phyloP scores from a whole-genome alignment of 805 yeast species.

The Candida koratica region DNA sequence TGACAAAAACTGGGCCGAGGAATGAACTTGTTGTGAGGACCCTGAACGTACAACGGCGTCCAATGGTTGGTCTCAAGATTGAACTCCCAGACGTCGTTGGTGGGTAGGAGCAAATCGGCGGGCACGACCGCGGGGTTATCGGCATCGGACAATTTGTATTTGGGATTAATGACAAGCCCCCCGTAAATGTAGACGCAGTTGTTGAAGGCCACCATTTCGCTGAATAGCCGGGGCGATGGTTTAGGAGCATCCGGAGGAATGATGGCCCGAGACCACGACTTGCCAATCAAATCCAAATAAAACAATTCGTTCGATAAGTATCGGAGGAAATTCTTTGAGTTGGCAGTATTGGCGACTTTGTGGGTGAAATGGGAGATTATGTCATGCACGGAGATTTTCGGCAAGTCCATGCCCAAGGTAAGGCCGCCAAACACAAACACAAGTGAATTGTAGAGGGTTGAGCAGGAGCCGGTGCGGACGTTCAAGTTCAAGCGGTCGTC shows the following conservation, averaged over 20 bases:
- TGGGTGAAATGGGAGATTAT: slow-evolving; percentile 36
- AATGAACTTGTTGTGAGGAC: slow-evolving; percentile 6
- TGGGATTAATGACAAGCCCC: slow-evolving; percentile 42
- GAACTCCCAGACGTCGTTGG: slow-evolving; percentile 69
- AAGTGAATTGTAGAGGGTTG: slow-evolving; percentile 53
- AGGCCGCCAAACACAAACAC: slow-evolving; percentile 69
- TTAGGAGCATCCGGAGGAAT: slow-evolving; percentile 19
- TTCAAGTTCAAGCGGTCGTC: slow-evolving; percentile 55
- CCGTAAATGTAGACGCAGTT: slow-evolving; percentile 59
- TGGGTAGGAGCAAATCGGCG: slow-evolving; percentile 36
- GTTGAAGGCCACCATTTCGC: slow-evolving; percentile 50
- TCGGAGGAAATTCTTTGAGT: slow-evolving; percentile 23
- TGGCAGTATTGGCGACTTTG: slow-evolving; percentile 24
- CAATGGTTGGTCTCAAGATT: slow-evolving; percentile 51
- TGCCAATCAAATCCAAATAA: slow-evolving; percentile 53
- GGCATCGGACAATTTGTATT: slow-evolving; percentile 8
- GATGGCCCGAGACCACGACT: slow-evolving; percentile 51
- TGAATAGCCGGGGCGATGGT: slow-evolving; percentile 54
- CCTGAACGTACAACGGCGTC: slow-evolving; percentile 40
- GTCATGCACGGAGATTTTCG: slow-evolving; percentile 35
- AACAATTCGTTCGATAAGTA: slow-evolving; percentile 64
- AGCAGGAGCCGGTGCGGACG: slow-evolving; percentile 66
- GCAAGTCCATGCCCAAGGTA: slow-evolving; percentile 51
- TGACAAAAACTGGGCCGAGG: slow-evolving; percentile 51
- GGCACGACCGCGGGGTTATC: slow-evolving; percentile 6